Evolutionary conservation across 2,329 filamentous ascomycete species (phyloP).

Genomic region (Fusarium torreyae): DNA sequence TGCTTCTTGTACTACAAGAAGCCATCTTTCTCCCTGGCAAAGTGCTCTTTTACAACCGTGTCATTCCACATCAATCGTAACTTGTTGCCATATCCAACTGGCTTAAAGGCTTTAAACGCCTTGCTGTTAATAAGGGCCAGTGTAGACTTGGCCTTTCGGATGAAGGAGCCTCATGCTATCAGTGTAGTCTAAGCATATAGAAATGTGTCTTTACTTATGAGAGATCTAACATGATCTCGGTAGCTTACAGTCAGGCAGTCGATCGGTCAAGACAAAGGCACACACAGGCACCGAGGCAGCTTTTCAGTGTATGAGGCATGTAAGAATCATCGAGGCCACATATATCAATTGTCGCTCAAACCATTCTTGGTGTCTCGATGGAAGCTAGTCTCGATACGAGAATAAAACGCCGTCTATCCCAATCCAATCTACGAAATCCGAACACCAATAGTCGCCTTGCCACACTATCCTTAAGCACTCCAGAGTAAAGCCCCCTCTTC

Average conservation of each 20-base stretch:
- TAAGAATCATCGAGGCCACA: no score
- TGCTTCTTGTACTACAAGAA: background rate
- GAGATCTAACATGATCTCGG: no score
- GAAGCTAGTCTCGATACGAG: no score
- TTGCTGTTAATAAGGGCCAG: background rate
- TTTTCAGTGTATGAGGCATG: no score
- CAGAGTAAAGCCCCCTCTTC: background rate
- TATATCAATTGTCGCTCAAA: no score
- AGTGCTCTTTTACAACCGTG: background rate
- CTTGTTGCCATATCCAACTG: background rate
- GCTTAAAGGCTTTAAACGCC: background rate
- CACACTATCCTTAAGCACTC: background rate
- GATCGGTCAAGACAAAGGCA: no score
- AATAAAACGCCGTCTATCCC: no score
- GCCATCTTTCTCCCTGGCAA: background rate
- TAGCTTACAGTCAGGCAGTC: no score
- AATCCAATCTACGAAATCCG: background rate
- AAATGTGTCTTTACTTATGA: no score
- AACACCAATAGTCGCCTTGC: background rate
- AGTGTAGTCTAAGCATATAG: background rate
- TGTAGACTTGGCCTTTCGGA: background rate
- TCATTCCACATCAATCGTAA: background rate
- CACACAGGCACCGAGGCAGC: no score
- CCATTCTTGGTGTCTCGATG: no score
- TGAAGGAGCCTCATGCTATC: background rate